Percentiles rank a stretch among this genome's conserved stretches.
Conservation (phyloP, 495 filamentous ascomycete species). For the Penicillium daleae region DNA sequence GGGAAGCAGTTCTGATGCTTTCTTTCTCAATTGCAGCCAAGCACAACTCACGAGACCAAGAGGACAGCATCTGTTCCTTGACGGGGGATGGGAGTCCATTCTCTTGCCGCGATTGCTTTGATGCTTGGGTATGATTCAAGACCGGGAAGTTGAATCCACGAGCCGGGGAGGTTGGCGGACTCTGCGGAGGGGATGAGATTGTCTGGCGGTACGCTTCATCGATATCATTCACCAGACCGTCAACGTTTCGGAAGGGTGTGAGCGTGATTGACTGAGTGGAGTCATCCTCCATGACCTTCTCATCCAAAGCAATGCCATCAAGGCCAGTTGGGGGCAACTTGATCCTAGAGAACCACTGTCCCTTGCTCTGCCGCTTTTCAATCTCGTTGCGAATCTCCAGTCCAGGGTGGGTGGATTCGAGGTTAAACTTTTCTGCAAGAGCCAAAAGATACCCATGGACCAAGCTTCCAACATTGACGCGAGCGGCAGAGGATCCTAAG, state of each 20-base stretch:
- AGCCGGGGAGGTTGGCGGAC: constrained; percentile 72
- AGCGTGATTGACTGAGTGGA: constrained; percentile 23
- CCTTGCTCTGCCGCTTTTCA: constrained; percentile 65
- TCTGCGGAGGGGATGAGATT: constrained; percentile 62
- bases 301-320: constrained; percentile 44
- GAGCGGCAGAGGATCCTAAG: constrained; percentile 55
- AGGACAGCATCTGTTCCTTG: constrained; percentile 71
- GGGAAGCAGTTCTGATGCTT: constrained; percentile 66
- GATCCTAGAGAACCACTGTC: constrained; percentile 75
- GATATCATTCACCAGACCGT: constrained; percentile 69
- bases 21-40: constrained; percentile 68
- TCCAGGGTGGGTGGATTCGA: constrained; percentile 68
- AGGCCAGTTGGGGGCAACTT: constrained; percentile 57
- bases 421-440: constrained; percentile 75
- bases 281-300: constrained; percentile 17
- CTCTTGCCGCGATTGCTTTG: constrained; percentile 34
- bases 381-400: constrained; percentile 75
- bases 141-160: constrained; percentile 65
- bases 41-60: constrained; percentile 77
- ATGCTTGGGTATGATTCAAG: constrained; percentile 42
- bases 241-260: constrained; percentile 49
- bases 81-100: constrained; percentile 46
- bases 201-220: constrained; percentile 66
- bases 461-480: constrained; percentile 78
- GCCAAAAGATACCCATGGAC: constrained; percentile 87